Evolutionary conservation across 306 rosid genomes (phyloP).

Genomic region (Boehmeria nivea): DNA sequence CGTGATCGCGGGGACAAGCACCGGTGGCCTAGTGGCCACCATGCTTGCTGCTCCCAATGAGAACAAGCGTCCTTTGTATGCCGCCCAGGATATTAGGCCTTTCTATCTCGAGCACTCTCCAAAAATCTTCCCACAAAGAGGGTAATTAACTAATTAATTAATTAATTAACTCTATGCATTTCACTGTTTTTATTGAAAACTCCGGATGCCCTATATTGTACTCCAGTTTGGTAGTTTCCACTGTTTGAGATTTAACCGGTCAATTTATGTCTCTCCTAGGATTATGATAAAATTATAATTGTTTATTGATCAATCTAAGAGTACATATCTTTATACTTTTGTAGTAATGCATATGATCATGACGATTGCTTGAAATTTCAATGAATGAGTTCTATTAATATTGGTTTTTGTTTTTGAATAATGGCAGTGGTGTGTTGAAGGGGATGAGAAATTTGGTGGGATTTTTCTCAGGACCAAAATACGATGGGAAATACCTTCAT

Average conservation of each 20-base stretch:
- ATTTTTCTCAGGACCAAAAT: slow-evolving; percentile 39
- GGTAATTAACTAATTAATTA: background rate
- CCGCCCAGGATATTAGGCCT: slow-evolving; percentile 48
- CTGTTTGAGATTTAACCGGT: no score
- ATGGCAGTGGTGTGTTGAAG: background rate
- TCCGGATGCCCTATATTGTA: no score
- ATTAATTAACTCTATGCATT: no score
- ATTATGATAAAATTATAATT: no score
- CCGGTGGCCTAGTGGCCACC: slow-evolving; percentile 59
- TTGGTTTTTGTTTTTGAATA: background rate
- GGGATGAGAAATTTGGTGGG: background rate
- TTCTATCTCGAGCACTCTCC: slow-evolving; percentile 50
- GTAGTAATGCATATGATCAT: no score
- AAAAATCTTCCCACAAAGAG: slow-evolving; percentile 44
- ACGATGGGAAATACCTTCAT: slow-evolving; percentile 44
- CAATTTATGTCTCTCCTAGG: no score
- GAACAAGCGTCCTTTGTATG: slow-evolving; percentile 41
- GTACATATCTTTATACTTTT: background rate
- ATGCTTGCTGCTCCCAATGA: slow-evolving; percentile 54
- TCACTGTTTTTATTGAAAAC: no score
- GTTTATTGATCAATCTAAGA: no score
- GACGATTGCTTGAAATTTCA: background rate
- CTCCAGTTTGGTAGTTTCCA: no score
- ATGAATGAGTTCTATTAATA: background rate
- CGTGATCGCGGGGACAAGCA: slow-evolving; percentile 64